Conservation (phyloP, 257 asterid genomes). For the Ilex aquifolium region DNA sequence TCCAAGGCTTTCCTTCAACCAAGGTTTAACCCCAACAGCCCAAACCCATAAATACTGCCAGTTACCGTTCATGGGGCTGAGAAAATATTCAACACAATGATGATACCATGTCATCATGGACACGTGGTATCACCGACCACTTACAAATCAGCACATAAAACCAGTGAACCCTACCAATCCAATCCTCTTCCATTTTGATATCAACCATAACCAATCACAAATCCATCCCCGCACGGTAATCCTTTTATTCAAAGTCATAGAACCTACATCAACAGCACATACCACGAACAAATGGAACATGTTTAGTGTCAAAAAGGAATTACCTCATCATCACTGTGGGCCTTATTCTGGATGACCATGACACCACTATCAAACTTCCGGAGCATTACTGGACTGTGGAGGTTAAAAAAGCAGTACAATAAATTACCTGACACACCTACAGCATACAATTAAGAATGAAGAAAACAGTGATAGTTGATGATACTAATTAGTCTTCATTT, state of each 20-base stretch:
- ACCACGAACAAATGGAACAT: constrained; percentile 1
- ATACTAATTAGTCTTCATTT: neutral
- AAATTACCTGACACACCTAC: neutral
- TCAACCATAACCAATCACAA: neutral
- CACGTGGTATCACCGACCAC: too few species aligned
- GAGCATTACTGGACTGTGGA: constrained; percentile 74
- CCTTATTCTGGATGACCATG: constrained; percentile 84
- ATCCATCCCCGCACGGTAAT: neutral
- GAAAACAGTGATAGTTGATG: constrained; percentile 12
- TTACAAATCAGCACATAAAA: neutral
- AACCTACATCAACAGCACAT: neutral
- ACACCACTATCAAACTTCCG: constrained; percentile 98
- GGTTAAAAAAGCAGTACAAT: neutral
- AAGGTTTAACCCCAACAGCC: neutral
- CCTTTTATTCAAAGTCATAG: neutral
- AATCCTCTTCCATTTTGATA: neutral
- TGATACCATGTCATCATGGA: too few species aligned
- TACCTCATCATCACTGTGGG: constrained; percentile 93
- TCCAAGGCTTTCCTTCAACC: neutral
- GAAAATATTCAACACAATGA: too few species aligned
- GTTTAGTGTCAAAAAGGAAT: constrained; percentile 5
- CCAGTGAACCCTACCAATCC: neutral
- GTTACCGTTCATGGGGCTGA: neutral
- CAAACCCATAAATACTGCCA: neutral
- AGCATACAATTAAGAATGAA: neutral